Base-by-base conservation (phyloP, 768 basidiomycete genomes). In the Mrakia frigida region DNA sequence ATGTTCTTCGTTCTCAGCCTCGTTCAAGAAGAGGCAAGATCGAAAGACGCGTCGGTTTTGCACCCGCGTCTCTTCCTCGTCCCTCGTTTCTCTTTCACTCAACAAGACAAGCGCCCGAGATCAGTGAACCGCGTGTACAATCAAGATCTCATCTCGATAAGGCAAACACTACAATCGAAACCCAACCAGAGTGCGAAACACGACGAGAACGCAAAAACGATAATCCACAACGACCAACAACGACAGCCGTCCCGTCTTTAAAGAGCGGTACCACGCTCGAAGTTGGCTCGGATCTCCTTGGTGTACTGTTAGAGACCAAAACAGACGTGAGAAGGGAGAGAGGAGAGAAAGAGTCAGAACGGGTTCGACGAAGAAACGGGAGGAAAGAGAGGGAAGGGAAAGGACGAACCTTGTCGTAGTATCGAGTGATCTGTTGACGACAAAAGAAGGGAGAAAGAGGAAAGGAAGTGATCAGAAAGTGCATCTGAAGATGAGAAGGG, bases 301-400 rank as follows among this genome's bases (percentile, higher is more conserved):
- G 97, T 99, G 82, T 98, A 97, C 81, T 96, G 94, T 88, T 96
- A 92, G 86, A 93, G 96, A 88, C 6, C 92, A 91, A 85, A 65
- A 35, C 61, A 6, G 33, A 14, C 16, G 28, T 3, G 37, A 60
- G 25, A 25, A 39, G 74, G 37, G 25, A 31, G 37, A 18, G 28
- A 25, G n/a, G 35, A 37, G 11, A 16, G 10, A 46, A 14, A 6
- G 16, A 14, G 46, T 50, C 46, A 50, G 46, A 18, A 50, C 16
- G 46, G 21, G 46, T 3, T 18, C 16, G 46, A 14, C 9, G 14
- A 35, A 33, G 9, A 14, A 3, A 71, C 78, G 28, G 68, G 35
- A 75, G 6, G 74, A 28, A 67, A 59, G 78, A 39, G 76, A 56
- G 41, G 61, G 39, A 50, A 33, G 25, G 5, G 37, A 11, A 25